A percentile compares a stretch with the other conserved stretches of the same genome.
These are phyloP conservation scores for Capsicum chinense DNA, from an alignment of 257 asterid species.

Conservation along the genomic window DNA sequence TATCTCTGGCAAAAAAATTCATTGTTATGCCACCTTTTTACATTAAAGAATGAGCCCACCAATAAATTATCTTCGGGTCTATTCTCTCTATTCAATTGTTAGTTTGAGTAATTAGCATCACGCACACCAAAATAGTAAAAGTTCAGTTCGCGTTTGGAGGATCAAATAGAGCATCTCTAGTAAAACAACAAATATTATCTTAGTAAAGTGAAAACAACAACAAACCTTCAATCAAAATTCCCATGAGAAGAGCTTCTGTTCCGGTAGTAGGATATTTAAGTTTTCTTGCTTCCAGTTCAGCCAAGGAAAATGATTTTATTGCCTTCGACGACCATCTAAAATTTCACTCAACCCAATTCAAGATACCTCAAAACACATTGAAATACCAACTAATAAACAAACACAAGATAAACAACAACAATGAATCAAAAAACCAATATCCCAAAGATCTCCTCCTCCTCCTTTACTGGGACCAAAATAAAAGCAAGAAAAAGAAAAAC, in stretches of 20 bases:
- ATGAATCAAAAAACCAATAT: constrained; percentile 34
- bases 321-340: constrained; percentile 81
- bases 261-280: constrained; percentile 60
- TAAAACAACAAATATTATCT: background rate
- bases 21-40: background rate
- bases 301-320: constrained; percentile 68
- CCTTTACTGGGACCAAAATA: too few relatives aligned
- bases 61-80: background rate
- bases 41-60: background rate
- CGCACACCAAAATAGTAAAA: background rate
- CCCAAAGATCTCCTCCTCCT: background rate
- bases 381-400: constrained; percentile 36
- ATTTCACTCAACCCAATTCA: constrained; percentile 41
- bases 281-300: constrained; percentile 75
- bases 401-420: constrained; percentile 9
- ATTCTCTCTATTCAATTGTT: background rate
- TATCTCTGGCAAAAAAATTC: background rate
- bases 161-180: background rate
- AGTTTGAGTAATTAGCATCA: background rate
- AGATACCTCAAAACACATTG: constrained; percentile 39
- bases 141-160: background rate
- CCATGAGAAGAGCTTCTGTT: constrained; percentile 75
- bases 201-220: background rate
- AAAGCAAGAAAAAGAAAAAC: constrained; percentile 33
- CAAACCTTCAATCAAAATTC: constrained; percentile 70